These are phyloP conservation scores for Diplodia scrobiculata DNA, from an alignment of 2,329 filamentous ascomycete genomes.

Conservation along the genomic window DNA sequence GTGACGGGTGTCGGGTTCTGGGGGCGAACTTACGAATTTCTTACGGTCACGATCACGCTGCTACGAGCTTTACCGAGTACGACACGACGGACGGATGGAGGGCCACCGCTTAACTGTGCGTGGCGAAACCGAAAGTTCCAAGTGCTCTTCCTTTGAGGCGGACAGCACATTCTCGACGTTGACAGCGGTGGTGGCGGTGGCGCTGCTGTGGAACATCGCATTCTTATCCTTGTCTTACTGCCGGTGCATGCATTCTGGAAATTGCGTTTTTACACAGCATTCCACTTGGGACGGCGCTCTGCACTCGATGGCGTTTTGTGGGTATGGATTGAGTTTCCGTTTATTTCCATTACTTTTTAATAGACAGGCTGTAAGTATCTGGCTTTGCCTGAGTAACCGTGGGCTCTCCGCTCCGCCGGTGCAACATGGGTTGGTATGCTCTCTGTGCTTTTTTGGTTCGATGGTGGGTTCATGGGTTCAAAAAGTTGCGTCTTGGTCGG, in stretches of 20 bases:
- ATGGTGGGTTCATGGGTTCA: conserved; percentile 12
- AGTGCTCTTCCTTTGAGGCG: conserved; percentile 15
- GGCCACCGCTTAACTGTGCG: conserved; percentile 20
- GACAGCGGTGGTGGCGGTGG: conserved; percentile 15
- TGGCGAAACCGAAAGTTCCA: conserved; percentile 3
- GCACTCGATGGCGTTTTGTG: conserved; percentile 25
- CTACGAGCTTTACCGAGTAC: conserved; percentile 40
- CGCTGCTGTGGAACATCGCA: conserved; percentile 19
- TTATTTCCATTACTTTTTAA: conserved; percentile 24
- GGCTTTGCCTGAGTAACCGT: conserved; percentile 23
- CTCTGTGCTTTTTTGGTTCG: conserved; percentile 13
- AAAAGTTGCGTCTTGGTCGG: conserved; percentile 27
- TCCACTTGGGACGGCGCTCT: conserved; percentile 26
- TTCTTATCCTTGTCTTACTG: conserved; percentile 24
- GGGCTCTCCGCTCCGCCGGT: conserved; percentile 12
- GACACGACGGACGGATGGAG: conserved; percentile 40
- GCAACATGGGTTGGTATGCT: conserved; percentile 19
- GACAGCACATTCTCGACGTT: conserved; percentile 1
- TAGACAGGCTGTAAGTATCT: conserved; percentile 27
- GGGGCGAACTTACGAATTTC: conserved; percentile 40
- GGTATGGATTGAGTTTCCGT: conserved; percentile 7
- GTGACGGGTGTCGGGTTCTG: conserved; percentile 7
- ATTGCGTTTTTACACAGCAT: conserved; percentile 27
- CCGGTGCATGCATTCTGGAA: conserved; percentile 23
- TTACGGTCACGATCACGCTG: conserved; percentile 41